A percentile compares a stretch with the other conserved stretches of the same genome.
Evolutionary conservation across 1,284 basidiomycete species (phyloP).

Genomic region (Ustilago loliicola): DNA sequence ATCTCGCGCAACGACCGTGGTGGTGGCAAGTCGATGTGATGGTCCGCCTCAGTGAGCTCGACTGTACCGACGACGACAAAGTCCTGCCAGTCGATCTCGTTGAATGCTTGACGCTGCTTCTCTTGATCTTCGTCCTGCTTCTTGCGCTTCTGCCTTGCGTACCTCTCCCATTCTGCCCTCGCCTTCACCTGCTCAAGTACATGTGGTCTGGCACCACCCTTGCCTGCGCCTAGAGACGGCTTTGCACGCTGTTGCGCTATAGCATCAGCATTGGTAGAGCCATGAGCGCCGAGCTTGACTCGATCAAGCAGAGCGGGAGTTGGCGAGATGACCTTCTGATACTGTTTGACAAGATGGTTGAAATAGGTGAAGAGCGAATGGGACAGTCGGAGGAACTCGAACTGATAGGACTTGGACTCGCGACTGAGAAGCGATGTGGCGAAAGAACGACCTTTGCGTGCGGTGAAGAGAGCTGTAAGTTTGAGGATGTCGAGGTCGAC

Average conservation of each 20-base stretch:
- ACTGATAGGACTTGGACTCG: constrained; percentile 96
- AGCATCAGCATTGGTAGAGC: constrained; percentile 24
- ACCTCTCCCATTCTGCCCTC: constrained; percentile 89
- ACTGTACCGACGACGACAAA: constrained; percentile 99
- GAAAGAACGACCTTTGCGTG: constrained; percentile 88
- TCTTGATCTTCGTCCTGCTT: constrained; percentile 89
- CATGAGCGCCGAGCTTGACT: constrained; percentile 72
- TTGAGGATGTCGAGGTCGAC: constrained; percentile 79
- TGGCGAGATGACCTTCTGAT: constrained; percentile 89
- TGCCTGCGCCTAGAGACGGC: constrained; percentile 38
- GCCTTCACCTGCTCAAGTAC: constrained; percentile 81
- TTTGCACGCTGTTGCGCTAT: constrained; percentile 27
- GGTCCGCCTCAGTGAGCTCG: constrained; percentile 92
- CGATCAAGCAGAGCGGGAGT: constrained; percentile 80
- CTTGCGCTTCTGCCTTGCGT: constrained; percentile 85
- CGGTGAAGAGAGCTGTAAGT: constrained; percentile 94
- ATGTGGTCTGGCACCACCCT: constrained; percentile 75
- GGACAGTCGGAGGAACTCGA: constrained; percentile 94
- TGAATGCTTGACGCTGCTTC: constrained; percentile 73
- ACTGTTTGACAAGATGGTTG: constrained; percentile 96
- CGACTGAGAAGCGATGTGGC: constrained; percentile 85
- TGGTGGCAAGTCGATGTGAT: constrained; percentile 84
- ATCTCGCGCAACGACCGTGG: constrained; percentile 95
- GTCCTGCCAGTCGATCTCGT: constrained; percentile 99
- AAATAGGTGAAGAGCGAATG: constrained; percentile 97